A percentile compares a stretch with the other conserved stretches of the same genome.
Conservation (phyloP, 129 eudicot species). For the Flaveria brownii region DNA sequence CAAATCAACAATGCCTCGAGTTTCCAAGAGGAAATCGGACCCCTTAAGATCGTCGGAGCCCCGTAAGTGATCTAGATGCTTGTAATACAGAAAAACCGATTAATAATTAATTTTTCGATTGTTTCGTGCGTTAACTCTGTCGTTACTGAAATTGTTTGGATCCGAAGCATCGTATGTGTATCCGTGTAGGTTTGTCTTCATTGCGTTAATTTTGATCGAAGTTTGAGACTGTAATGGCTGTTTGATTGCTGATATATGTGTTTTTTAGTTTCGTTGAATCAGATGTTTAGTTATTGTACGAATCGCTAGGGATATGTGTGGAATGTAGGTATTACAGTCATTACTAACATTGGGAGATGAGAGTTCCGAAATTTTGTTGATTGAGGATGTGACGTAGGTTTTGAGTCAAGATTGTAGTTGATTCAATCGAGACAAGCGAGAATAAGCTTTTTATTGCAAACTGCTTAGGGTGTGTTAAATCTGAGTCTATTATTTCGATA, state of each 20-base stretch:
- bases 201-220: conserved; percentile 18
- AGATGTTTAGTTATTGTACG: conserved; percentile 1
- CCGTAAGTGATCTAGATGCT: conserved; percentile 20
- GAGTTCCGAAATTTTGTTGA: not conserved
- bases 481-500: not conserved
- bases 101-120: not conserved
- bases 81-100: not conserved
- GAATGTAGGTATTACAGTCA: not conserved
- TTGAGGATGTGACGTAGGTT: no score
- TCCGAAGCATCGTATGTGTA: not conserved
- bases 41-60: conserved; percentile 45
- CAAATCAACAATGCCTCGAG: conserved; percentile 52
- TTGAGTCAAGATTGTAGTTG: no score
- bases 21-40: conserved; percentile 59
- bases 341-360: not conserved
- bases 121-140: not conserved
- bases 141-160: conserved; percentile 7
- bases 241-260: conserved; percentile 20
- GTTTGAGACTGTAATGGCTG: conserved; percentile 27
- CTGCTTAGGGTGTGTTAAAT: not conserved
- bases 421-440: no score
- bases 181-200: not conserved
- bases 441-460: not conserved
- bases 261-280: not conserved
- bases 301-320: not conserved